Evolutionary conservation across 371 early-diverging fungal species (phyloP).

Genomic region (Mortierella sp.): DNA sequence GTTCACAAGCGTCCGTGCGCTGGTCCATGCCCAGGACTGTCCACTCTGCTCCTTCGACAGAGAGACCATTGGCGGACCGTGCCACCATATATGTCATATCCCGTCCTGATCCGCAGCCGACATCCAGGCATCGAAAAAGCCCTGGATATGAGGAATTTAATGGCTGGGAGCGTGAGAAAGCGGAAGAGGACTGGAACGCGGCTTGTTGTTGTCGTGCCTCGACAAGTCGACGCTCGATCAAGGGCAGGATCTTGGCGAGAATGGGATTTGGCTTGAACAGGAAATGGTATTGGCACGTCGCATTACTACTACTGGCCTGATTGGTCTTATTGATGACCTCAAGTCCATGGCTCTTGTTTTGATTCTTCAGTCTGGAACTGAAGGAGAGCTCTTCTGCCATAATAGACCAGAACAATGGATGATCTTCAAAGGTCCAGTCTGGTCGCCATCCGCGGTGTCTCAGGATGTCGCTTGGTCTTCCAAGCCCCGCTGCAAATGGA

Average conservation of each 20-base stretch:
- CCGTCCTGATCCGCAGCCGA: conserved; percentile 25
- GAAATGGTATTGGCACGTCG: conserved; percentile 5
- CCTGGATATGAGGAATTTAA: no score
- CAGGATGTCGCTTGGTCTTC: neutral
- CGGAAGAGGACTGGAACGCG: no score
- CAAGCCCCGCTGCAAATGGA: neutral
- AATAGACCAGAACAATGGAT: conserved; percentile 13
- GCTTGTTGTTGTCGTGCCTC: no score
- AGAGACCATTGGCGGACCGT: conserved; percentile 4
- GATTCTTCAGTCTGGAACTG: neutral
- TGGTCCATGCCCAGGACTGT: conserved; percentile 20
- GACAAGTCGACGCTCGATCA: conserved; percentile 1
- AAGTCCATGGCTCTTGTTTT: no score
- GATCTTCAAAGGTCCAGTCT: conserved; percentile 17
- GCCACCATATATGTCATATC: conserved; percentile 29
- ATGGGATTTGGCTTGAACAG: conserved; percentile 25
- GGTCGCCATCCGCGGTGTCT: conserved; percentile 4
- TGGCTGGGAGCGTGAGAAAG: no score
- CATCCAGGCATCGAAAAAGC: conserved; percentile 21
- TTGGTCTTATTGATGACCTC: no score
- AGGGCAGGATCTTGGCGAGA: conserved; percentile 14
- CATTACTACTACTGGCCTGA: no score
- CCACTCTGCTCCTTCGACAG: neutral
- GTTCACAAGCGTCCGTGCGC: conserved; percentile 16
- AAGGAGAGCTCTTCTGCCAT: conserved; percentile 6